Evolutionary conservation across 192 early-diverging fungal species (phyloP), one percentile per base, ranked within the genome.

Genomic region (Podila verticillata): DNA sequence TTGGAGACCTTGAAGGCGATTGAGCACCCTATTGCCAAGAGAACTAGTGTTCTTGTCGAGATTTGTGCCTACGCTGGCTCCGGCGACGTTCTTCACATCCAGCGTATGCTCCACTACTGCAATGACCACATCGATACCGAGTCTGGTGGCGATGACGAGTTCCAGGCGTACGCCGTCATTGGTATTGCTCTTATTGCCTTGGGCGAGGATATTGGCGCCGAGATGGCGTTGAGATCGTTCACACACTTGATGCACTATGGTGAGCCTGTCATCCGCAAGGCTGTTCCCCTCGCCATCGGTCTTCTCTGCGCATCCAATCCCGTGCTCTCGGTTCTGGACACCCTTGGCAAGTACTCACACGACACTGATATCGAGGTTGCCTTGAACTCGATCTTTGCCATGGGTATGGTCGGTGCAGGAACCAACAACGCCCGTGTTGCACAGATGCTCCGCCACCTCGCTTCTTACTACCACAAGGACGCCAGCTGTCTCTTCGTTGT

Each of bases 161-260:
- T 92, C 74, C 98, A 99, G 87, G 94, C 94, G 6, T 97, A 94
- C 86, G 97, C 98, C 12, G 97, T 97, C 51, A 89, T 99, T 63
- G 98, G 96, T 48, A 93, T 99, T 61, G 95, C 96, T 7, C 70
- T 98, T 75, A 96, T 99, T 80, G 90, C 97, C 17, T 95, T 99
- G 91, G 97, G 98, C 66, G 98, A 99, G 84, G 94, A 97, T 68
- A 89, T 99, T 79, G 98, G 98, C 6, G 85, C 93, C 7, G 97
- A 97, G 74, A 99, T 99, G 98, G 89, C 95, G 20, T 84, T 99
- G 81, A 91, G 97, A 54, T 88, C 93, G 13, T 98, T 98, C 74
- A 97, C 98, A 63, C 98, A 99, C 75, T 82, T 99, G 90, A 98
- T 98, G 97, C 98, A 99, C 73, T 99, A 98, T 87, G 98, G 98